Base-by-base conservation (phyloP, 352 stramenopile species). In the Phytophthora idaei region DNA sequence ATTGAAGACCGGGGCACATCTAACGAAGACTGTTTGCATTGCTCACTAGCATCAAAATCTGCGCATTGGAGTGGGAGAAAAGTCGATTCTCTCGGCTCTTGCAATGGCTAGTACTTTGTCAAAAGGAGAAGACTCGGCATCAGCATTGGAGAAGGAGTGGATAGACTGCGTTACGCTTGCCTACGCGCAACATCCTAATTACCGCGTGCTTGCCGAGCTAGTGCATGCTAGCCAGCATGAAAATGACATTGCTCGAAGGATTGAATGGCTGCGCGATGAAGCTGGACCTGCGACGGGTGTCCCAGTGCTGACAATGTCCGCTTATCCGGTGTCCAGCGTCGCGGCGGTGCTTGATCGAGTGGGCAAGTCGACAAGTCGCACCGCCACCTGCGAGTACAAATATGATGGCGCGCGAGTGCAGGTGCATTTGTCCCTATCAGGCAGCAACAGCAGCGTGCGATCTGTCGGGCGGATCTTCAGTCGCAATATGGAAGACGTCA, bases 361-460 rank as follows among this genome's bases (percentile, higher is more conserved):
- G 2, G 50, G 29, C 1, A 90, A 89, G 50, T 76, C 71, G 28
- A 48, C 55, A 6, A 53, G 53, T 27, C 57, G 55, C 42, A 69
- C 62, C 15, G 85, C 81, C 11, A 87, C 85, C 5, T 92, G 84
- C 50, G 87, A 95, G 52, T 93, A 79, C 80, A 95, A 95, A 62
- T 95, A 95, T 60, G 87, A 95, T 66, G 87, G 87, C 21, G 87
- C 85, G 2, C 83, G 87, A 15, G 82, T 95, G 15, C 87, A 95
- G 49, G 71, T 93, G 12, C 87, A 95, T 58, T 58, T 90, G 39
- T 64, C 69, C 10, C 10, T 76, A n/a, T 27, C 50, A 14, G 17
- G 45, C n/a, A 32, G 27, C 15, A 36, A 56, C 9, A 28, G 46
- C 5, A 15, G 50, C 17, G 28, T 21, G 32, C 4, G 31, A 28